These are phyloP conservation scores for Elsinoe fawcettii DNA, from an alignment of 2,329 filamentous ascomycete genomes.

Conservation along the genomic window DNA sequence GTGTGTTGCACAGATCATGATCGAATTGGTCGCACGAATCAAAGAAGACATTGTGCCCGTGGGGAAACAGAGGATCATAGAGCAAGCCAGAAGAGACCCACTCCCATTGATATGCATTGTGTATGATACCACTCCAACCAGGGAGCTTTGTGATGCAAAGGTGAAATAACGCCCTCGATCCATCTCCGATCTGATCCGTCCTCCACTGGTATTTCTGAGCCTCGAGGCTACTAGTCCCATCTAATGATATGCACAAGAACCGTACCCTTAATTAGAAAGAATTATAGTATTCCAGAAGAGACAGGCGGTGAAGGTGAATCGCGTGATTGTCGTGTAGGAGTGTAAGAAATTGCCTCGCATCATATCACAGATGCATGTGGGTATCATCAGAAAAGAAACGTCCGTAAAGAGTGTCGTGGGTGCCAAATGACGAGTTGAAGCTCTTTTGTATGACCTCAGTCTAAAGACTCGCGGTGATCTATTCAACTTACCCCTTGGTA, in stretches of 20 bases:
- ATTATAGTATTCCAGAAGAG: background rate
- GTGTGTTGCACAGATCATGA: slow-evolving; percentile 1
- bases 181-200: background rate
- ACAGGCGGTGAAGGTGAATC: background rate
- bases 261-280: background rate
- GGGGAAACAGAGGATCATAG: background rate
- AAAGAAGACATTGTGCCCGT: background rate
- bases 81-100: background rate
- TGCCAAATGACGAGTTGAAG: too few relatives aligned
- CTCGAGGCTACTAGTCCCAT: background rate
- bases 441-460: background rate
- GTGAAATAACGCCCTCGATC: background rate
- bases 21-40: background rate
- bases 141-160: background rate
- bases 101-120: background rate
- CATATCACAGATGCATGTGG: background rate
- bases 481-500: too few relatives aligned
- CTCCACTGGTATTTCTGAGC: background rate
- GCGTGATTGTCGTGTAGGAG: background rate
- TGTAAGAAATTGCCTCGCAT: background rate
- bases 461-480: too few relatives aligned
- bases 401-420: background rate
- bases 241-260: background rate
- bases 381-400: background rate
- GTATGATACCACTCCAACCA: background rate